These are phyloP conservation scores for Sporothrix inflata DNA, from an alignment of 2,329 filamentous ascomycete genomes.

Conservation along the genomic window DNA sequence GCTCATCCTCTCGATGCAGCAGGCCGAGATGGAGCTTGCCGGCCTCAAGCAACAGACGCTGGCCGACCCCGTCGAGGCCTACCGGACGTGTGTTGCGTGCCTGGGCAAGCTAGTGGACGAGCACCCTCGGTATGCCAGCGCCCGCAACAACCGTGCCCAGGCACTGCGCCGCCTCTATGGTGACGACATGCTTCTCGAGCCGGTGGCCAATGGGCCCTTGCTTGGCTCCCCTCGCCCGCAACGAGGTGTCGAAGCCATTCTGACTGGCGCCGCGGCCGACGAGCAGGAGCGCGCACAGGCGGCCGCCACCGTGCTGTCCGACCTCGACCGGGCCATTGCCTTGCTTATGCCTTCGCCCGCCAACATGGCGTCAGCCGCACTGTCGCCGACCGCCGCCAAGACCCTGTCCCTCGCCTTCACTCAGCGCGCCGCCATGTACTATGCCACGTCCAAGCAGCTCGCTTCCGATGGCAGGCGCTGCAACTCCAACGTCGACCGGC, in stretches of 20 bases:
- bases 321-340: constrained; percentile 61
- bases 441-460: constrained; percentile 56
- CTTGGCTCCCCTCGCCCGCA: not conserved
- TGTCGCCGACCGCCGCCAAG: constrained; percentile 67
- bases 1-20: constrained; percentile 59
- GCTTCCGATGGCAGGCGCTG: not conserved
- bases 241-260: constrained; percentile 37
- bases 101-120: constrained; percentile 61
- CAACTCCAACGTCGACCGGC: constrained; percentile 16
- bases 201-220: not conserved
- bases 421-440: constrained; percentile 68
- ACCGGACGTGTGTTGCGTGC: constrained; percentile 51
- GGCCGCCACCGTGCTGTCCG: constrained; percentile 48
- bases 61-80: constrained; percentile 48
- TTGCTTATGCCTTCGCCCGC: constrained; percentile 59
- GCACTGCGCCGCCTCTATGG: constrained; percentile 64
- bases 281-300: constrained; percentile 38
- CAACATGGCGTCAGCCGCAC: constrained; percentile 54
- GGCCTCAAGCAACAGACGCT: constrained; percentile 43
- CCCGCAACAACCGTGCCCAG: constrained; percentile 75
- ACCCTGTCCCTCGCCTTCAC: constrained; percentile 72
- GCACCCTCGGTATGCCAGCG: constrained; percentile 70
- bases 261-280: constrained; percentile 41
- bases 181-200: constrained; percentile 57
- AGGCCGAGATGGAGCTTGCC: constrained; percentile 57